Conservation (phyloP, 805 yeast species). For the Candida adriatica region DNA sequence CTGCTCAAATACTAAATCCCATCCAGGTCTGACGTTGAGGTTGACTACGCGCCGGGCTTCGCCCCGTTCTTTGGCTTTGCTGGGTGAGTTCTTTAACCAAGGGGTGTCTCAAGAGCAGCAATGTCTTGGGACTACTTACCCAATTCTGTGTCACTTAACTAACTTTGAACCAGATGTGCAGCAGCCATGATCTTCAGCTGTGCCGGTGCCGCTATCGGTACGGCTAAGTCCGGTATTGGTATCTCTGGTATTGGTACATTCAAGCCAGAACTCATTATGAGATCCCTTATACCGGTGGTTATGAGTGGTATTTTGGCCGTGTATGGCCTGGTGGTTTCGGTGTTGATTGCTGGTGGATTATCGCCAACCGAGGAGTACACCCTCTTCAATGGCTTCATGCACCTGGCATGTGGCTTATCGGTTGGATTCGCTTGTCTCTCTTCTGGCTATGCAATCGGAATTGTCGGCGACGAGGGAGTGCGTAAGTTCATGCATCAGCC, state of each 20-base stretch:
- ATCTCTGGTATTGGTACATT: slow-evolving; percentile 97
- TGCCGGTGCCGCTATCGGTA: slow-evolving; percentile 98
- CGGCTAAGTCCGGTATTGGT: slow-evolving; percentile 98
- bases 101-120: no score
- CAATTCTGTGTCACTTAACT: no score
- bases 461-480: slow-evolving; percentile 91
- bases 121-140: no score
- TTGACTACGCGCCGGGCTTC: slow-evolving; percentile 78
- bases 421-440: slow-evolving; percentile 97
- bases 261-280: slow-evolving; percentile 95
- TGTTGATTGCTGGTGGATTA: slow-evolving; percentile 86
- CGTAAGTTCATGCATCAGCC: slow-evolving; percentile 86
- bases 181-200: slow-evolving; percentile 87
- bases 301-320: slow-evolving; percentile 97
- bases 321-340: slow-evolving; percentile 95
- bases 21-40: slow-evolving; percentile 36
- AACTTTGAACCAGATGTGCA: slow-evolving; percentile 74
- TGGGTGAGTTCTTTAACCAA: slow-evolving; percentile 59
- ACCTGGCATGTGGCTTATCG: slow-evolving; percentile 88
- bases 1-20: no score
- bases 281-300: slow-evolving; percentile 91
- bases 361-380: slow-evolving; percentile 76
- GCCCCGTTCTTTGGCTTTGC: slow-evolving; percentile 98
- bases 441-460: slow-evolving; percentile 94
- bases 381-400: slow-evolving; percentile 95